Conservation (phyloP, 169 alveolate genomes). For the Eimeria zaria region DNA sequence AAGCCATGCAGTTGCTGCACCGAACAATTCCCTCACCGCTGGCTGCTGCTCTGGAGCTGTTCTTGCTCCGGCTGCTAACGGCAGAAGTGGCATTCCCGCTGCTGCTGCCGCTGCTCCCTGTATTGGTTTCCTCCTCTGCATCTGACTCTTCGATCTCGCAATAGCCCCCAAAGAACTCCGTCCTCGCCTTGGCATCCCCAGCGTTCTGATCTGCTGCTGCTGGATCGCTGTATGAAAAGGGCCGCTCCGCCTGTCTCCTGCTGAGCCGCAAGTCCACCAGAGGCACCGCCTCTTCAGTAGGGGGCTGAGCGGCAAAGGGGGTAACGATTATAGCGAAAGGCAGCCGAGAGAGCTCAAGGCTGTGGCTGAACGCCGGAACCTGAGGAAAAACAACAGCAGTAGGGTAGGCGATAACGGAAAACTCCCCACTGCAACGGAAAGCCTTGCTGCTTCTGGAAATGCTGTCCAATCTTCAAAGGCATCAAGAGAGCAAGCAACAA, state of each 20-base stretch:
- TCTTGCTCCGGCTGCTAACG: constrained; percentile 64
- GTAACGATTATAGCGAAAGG: constrained; percentile 70
- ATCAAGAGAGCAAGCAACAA: not conserved
- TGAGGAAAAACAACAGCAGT: constrained; percentile 42
- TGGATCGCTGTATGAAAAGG: not conserved
- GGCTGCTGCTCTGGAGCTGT: constrained; percentile 36
- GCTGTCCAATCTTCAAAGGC: not conserved
- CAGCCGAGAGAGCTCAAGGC: constrained; percentile 71
- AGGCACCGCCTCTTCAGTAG: constrained; percentile 75
- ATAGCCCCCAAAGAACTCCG: constrained; percentile 9
- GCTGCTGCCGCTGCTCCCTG: constrained; percentile 42
- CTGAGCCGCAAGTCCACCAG: constrained; percentile 64
- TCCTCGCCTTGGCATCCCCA: not conserved
- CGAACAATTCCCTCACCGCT: constrained; percentile 84
- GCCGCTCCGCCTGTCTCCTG: constrained; percentile 27
- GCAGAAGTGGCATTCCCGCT: constrained; percentile 3
- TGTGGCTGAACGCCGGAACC: constrained; percentile 82
- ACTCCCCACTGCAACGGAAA: not conserved
- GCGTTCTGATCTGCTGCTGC: constrained; percentile 16
- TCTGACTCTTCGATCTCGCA: constrained; percentile 37
- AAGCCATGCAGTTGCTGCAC: constrained; percentile 87
- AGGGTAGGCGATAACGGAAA: not conserved
- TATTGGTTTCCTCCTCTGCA: not conserved
- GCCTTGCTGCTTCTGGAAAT: not conserved
- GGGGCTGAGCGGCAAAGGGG: constrained; percentile 82